Conservation (phyloP, 1,284 basidiomycete genomes). For the Puccinia polysora region DNA sequence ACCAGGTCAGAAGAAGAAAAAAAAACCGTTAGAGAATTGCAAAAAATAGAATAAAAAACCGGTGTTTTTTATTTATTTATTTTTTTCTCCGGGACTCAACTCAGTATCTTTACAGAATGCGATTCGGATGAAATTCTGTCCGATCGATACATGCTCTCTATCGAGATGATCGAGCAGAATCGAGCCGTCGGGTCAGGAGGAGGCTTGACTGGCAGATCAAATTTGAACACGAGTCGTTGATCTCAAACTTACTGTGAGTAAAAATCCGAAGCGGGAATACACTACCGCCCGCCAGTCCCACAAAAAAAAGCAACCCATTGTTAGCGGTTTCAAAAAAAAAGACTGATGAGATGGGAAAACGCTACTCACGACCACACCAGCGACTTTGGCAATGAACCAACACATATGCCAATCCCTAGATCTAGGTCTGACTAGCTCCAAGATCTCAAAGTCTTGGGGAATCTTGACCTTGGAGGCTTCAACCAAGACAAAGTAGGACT, state of each 20-base stretch:
- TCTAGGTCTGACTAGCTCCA: conserved; percentile 15
- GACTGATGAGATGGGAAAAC: background rate
- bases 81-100: conserved; percentile 54
- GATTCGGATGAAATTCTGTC: conserved; percentile 53
- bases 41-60: background rate
- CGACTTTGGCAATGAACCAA: conserved; percentile 39
- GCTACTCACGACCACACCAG: conserved; percentile 29
- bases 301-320: background rate
- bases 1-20: background rate
- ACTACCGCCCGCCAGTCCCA: background rate
- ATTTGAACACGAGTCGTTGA: no score
- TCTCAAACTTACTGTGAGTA: conserved; percentile 16
- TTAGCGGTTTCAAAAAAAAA: background rate
- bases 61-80: background rate
- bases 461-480: conserved; percentile 20
- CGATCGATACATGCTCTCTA: conserved; percentile 43
- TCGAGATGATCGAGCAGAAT: conserved; percentile 10
- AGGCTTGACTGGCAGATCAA: background rate
- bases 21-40: background rate
- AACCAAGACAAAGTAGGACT: conserved; percentile 30
- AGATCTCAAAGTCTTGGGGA: conserved; percentile 22
- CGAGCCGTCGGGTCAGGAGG: background rate
- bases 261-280: conserved; percentile 33
- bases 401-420: conserved; percentile 41
- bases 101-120: conserved; percentile 50